Base-by-base conservation (phyloP, 177 flowering plant species). In the Tripterygium wilfordii region DNA sequence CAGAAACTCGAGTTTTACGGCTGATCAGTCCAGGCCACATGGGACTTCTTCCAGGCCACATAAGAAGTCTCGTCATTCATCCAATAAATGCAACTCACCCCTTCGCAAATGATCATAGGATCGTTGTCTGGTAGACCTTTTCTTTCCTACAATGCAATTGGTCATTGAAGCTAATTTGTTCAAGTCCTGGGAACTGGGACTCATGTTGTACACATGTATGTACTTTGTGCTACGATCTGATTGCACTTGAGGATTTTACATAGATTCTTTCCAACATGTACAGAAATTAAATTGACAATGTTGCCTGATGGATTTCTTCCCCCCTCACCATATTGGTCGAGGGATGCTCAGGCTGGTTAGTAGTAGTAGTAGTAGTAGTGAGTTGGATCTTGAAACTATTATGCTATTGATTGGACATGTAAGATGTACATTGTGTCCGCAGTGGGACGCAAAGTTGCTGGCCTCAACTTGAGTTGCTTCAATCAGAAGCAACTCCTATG, bases 1-100 rank as follows among this genome's bases (percentile, higher is more conserved):
- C 76, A 79, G 85, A 57, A 62, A 54, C 56, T 56, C 63, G 4
- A 68, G 45, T 16, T 56, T 54, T 49, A 65, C 48, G 36, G 23
- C 54, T n/a, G 71, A 63, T 21, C 58, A 61, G 49, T 30, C 48
- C 23, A 37, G 10, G 39, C 64, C 77, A 8, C 45, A 54, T 32
- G 76, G 72, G 41, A 77, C 69, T 61, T 18, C 47, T 13, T 30
- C 48, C 23, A 37, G 10, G 39, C 64, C 77, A 8, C 45, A 54
- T 32, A 78, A 74, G 41, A 77, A 69, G 63, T 18, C 47, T 13
- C 64, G 44, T 41, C 51, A 58, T 17, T 67, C 74, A 42, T 64
- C 72, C 4, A 56, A 61, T 36, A 49, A 54, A 27, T 27, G 37
- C 8, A 19, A 36, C 12, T 39, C 42, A 25, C 32, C 10, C 32